Percentiles rank a stretch among this genome's conserved stretches.
Evolutionary conservation across 306 rosid genomes (phyloP).

Genomic region (Senna tora): DNA sequence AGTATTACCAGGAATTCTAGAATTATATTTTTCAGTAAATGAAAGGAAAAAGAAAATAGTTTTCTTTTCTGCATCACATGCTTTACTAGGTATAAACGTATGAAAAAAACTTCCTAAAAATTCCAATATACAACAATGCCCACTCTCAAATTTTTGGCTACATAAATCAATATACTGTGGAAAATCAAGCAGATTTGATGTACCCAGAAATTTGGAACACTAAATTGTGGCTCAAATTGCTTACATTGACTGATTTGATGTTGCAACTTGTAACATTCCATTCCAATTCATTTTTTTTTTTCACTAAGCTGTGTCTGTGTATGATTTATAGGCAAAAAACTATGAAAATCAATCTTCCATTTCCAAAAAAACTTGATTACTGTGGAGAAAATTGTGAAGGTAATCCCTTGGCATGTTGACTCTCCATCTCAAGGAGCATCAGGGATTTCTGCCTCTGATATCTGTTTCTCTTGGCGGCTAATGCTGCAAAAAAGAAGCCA

Average conservation of each 20-base stretch:
- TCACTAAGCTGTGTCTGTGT: constrained; percentile 35
- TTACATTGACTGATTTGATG: constrained; percentile 31
- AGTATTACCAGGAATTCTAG: constrained; percentile 3
- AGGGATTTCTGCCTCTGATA: constrained; percentile 92
- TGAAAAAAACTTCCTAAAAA: constrained; percentile 9
- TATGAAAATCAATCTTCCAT: constrained; percentile 29
- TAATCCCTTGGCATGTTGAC: constrained; percentile 89
- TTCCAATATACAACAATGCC: constrained; percentile 33
- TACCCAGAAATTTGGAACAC: constrained; percentile 29
- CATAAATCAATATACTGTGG: constrained; percentile 36
- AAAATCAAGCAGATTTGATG: constrained; percentile 25
- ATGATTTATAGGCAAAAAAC: constrained; percentile 36
- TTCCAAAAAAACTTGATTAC: constrained; percentile 30
- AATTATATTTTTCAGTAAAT: neutral
- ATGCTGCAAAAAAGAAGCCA: constrained; percentile 59
- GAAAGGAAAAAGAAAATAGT: neutral
- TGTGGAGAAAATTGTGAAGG: constrained; percentile 64
- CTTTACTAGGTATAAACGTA: constrained; percentile 9
- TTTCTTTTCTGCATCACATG: constrained; percentile 33
- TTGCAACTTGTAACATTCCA: constrained; percentile 22
- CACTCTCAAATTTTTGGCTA: constrained; percentile 14
- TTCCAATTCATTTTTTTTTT: constrained; percentile 21
- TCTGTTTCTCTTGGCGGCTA: constrained; percentile 85
- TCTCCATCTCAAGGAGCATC: constrained; percentile 93
- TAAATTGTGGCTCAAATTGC: constrained; percentile 19